These are phyloP conservation scores for Drechslera avenae DNA, from an alignment of 2,329 filamentous ascomycete species.

Conservation along the genomic window DNA sequence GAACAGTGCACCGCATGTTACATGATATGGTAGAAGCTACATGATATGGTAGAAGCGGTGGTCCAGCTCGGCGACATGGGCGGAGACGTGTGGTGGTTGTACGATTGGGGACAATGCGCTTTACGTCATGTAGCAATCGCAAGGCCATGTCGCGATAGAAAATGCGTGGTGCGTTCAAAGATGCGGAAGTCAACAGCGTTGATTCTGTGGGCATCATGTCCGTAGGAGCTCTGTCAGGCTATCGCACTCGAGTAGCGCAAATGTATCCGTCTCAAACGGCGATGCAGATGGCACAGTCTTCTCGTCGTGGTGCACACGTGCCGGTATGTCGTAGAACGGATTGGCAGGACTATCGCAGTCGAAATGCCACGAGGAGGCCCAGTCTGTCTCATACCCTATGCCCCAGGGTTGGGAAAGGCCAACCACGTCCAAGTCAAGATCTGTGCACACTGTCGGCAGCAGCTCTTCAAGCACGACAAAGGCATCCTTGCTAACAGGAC, in stretches of 20 bases:
- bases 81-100: background rate
- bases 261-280: constrained; percentile 25
- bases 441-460: constrained; percentile 16
- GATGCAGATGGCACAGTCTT: constrained; percentile 13
- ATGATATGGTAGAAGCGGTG: background rate
- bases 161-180: background rate
- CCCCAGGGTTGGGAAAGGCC: constrained; percentile 19
- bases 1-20: background rate
- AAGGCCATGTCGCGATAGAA: background rate
- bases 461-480: constrained; percentile 12
- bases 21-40: background rate
- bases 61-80: background rate
- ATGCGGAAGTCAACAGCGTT: background rate
- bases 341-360: constrained; percentile 5
- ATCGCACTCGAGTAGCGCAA: constrained; percentile 16
- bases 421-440: constrained; percentile 22
- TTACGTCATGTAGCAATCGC: no score
- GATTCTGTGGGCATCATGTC: background rate
- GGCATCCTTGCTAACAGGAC: constrained; percentile 8
- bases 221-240: background rate
- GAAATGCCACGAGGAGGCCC: background rate
- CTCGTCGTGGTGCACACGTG: background rate
- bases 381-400: constrained; percentile 10
- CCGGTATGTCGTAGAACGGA: constrained; percentile 1
- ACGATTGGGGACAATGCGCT: no score